Evolutionary conservation across 176 grass and related monocot species (phyloP).

Genomic region (Metroxylon sagu): DNA sequence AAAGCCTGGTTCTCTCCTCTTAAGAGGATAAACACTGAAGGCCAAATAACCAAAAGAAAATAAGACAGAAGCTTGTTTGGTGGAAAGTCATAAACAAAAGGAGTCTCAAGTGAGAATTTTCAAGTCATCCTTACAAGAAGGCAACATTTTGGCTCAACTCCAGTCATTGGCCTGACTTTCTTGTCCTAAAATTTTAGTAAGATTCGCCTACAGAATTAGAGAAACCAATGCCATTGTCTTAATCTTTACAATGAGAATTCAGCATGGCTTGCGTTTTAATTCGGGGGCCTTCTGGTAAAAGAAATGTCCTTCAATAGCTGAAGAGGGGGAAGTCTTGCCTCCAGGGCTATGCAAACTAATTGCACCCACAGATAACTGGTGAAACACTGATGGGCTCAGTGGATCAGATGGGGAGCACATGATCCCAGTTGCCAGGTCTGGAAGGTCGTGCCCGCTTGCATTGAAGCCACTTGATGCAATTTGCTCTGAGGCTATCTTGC

Average conservation of each 20-base stretch:
- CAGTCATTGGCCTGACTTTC: no score
- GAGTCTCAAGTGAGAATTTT: no score
- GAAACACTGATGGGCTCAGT: slow-evolving; percentile 51
- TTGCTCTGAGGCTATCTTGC: slow-evolving; percentile 86
- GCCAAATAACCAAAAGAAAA: no score
- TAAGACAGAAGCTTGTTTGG: no score
- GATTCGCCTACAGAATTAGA: no score
- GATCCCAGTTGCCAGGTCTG: slow-evolving; percentile 31
- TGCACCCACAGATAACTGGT: slow-evolving; percentile 68
- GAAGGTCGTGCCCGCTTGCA: slow-evolving; percentile 35
- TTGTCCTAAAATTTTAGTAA: no score
- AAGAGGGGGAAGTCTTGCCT: slow-evolving; percentile 32
- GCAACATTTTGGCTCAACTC: no score
- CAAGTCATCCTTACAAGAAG: no score
- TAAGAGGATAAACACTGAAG: no score
- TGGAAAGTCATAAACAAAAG: no score
- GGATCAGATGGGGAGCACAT: slow-evolving; percentile 44
- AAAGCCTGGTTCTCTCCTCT: no score
- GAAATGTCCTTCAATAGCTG: slow-evolving; percentile 39
- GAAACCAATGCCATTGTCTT: no score
- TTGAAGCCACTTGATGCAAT: slow-evolving; percentile 45
- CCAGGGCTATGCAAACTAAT: slow-evolving; percentile 53
- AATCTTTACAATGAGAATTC: background rate
- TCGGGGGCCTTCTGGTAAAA: slow-evolving; percentile 54
- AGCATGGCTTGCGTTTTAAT: slow-evolving; percentile 65